A percentile compares a stretch with the other conserved stretches of the same genome.
These are phyloP conservation scores for Pestalotiopsis sp. DNA, from an alignment of 2,329 filamentous ascomycete genomes.

Conservation along the genomic window DNA sequence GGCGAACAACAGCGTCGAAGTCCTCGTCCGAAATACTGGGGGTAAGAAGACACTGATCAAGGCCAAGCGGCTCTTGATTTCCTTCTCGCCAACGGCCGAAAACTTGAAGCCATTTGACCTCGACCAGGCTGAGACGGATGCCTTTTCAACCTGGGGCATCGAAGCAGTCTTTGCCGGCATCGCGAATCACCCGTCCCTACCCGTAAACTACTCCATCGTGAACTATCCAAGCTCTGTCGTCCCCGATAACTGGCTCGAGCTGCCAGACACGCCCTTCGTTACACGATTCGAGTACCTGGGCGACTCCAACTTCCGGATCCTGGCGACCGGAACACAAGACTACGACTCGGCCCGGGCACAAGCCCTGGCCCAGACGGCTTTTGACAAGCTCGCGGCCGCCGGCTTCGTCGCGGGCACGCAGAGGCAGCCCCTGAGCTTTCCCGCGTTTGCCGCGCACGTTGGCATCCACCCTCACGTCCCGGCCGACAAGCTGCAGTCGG, in stretches of 20 bases:
- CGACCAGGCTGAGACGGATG: constrained; percentile 28
- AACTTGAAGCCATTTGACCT: constrained; percentile 35
- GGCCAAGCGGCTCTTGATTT: constrained; percentile 37
- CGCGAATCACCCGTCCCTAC: constrained; percentile 32
- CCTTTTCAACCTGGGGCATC: constrained; percentile 36
- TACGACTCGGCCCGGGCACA: constrained; percentile 25
- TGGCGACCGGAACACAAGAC: constrained; percentile 26
- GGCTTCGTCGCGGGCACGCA: background rate
- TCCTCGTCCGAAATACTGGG: constrained; percentile 29
- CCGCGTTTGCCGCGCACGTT: constrained; percentile 32
- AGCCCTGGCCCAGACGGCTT: constrained; percentile 22
- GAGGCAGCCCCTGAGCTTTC: constrained; percentile 15
- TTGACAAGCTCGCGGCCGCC: constrained; percentile 22
- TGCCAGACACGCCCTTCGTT: constrained; percentile 29
- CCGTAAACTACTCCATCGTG: constrained; percentile 25
- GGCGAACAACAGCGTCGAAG: constrained; percentile 26
- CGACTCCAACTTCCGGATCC: constrained; percentile 25
- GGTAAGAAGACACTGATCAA: constrained; percentile 29
- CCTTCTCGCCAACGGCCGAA: constrained; percentile 35
- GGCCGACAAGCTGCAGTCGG: constrained; percentile 29
- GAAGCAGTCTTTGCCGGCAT: constrained; percentile 35
- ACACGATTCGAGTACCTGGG: constrained; percentile 30
- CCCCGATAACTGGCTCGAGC: constrained; percentile 28
- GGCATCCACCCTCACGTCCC: constrained; percentile 34
- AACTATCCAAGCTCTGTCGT: constrained; percentile 30